Percentiles rank a stretch among this genome's conserved stretches.
Conservation (phyloP, 345 rosid species). For the Zanthoxylum bungeanum region DNA sequence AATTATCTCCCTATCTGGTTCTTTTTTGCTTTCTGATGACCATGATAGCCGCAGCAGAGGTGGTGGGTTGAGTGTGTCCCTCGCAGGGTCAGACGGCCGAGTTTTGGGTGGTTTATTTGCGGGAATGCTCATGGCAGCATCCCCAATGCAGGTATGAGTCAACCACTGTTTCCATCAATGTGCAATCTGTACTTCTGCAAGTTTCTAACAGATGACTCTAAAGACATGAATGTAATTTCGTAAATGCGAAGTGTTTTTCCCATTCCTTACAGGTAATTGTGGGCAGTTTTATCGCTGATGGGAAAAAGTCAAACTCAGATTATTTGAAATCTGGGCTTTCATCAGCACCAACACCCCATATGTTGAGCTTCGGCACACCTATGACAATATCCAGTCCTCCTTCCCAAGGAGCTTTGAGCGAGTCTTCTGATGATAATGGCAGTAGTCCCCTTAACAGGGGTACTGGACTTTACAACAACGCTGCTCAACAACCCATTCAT, state of each 20-base stretch:
- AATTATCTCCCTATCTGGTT: conserved; percentile 79
- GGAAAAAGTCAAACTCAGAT: conserved; percentile 46
- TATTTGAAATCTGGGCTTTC: conserved; percentile 51
- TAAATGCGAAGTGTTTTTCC: conserved; percentile 4
- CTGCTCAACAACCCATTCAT: conserved; percentile 41
- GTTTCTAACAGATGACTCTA: background rate
- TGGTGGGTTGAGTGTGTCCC: conserved; percentile 63
- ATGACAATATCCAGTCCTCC: conserved; percentile 47
- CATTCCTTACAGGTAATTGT: conserved; percentile 59
- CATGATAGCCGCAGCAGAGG: conserved; percentile 42
- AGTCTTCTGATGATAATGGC: conserved; percentile 74
- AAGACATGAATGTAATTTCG: background rate
- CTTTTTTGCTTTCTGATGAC: conserved; percentile 51
- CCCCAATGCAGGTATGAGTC: conserved; percentile 70
- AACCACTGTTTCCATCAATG: background rate
- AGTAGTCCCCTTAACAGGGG: conserved; percentile 45
- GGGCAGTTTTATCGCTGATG: conserved; percentile 78
- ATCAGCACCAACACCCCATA: conserved; percentile 40
- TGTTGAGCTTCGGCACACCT: conserved; percentile 59
- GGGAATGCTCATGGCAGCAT: conserved; percentile 73
- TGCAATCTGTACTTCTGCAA: too few species aligned
- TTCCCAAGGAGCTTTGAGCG: conserved; percentile 75
- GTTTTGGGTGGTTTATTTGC: conserved; percentile 82
- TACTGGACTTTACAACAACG: conserved; percentile 36
- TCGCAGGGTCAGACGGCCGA: conserved; percentile 73